Percentiles rank a stretch among this genome's conserved stretches.
These are phyloP conservation scores for Turritis glabra DNA, from an alignment of 345 rosid species.

Conservation along the genomic window DNA sequence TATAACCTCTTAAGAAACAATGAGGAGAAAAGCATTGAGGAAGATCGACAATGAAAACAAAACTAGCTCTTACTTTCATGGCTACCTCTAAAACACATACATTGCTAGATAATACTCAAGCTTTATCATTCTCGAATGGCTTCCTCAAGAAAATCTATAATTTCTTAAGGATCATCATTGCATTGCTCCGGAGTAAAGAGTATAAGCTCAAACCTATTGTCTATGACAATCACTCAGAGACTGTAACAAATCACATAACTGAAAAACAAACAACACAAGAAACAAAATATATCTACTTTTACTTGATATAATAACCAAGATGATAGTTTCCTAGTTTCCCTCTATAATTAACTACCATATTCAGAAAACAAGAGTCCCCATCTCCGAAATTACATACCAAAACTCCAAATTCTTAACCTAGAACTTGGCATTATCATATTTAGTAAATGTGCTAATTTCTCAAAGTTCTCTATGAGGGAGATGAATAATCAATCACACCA, in stretches of 20 bases:
- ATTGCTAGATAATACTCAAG: neutral
- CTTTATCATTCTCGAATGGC: conserved; percentile 5
- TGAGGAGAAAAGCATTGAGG: neutral
- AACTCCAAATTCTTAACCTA: neutral
- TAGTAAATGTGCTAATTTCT: neutral
- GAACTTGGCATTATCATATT: neutral
- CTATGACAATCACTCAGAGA: neutral
- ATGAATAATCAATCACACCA: neutral
- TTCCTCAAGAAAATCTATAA: neutral
- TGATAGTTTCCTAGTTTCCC: no score
- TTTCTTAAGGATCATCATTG: neutral
- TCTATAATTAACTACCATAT: no score
- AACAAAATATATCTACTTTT: no score
- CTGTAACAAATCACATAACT: neutral
- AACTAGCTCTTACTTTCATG: neutral
- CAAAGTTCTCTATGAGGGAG: neutral
- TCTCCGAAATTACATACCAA: no score
- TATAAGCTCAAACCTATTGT: conserved; percentile 6
- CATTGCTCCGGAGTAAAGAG: neutral
- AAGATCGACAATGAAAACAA: conserved; percentile 4
- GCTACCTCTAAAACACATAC: neutral
- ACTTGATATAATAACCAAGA: no score
- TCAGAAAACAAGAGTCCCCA: no score
- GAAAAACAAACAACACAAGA: neutral
- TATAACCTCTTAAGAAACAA: neutral